Percentiles rank a stretch among this genome's conserved stretches.
phyloP scores from a whole-genome alignment of 371 early-diverging fungal genomes.

The Saksenaea vasiformis region DNA sequence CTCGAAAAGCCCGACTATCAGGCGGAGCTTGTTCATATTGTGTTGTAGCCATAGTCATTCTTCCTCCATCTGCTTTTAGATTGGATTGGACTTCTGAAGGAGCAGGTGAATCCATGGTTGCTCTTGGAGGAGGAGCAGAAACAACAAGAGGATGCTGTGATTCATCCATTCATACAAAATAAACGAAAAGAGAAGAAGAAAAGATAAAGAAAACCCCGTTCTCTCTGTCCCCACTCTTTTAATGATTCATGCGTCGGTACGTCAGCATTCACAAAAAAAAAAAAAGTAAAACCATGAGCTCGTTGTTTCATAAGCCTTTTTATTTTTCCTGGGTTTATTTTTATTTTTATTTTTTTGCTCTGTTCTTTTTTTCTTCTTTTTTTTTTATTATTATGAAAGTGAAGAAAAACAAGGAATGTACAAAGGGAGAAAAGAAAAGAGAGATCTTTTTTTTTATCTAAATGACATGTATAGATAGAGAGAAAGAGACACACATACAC shows the following conservation, averaged over 20 bases:
- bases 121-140: slow-evolving; percentile 13
- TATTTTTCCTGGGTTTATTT: background rate
- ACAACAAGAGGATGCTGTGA: slow-evolving; percentile 28
- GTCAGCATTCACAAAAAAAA: background rate
- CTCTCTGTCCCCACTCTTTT: no score
- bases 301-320: background rate
- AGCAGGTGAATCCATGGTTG: slow-evolving; percentile 23
- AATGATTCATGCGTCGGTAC: slow-evolving; percentile 4
- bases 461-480: no score
- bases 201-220: background rate
- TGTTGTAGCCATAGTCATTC: slow-evolving; percentile 23
- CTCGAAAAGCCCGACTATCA: slow-evolving; percentile 28
- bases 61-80: slow-evolving; percentile 25
- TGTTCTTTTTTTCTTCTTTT: no score
- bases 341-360: background rate
- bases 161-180: slow-evolving; percentile 18
- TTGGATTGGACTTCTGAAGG: slow-evolving; percentile 18
- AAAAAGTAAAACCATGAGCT: background rate
- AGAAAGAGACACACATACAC: background rate
- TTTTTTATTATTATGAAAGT: no score
- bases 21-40: slow-evolving; percentile 27
- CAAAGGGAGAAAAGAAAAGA: background rate
- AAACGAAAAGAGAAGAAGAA: background rate
- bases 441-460: no score
- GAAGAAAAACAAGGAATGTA: background rate